phyloP scores from a whole-genome alignment of 129 eudicot species.

The Smallanthus sonchifolius region DNA sequence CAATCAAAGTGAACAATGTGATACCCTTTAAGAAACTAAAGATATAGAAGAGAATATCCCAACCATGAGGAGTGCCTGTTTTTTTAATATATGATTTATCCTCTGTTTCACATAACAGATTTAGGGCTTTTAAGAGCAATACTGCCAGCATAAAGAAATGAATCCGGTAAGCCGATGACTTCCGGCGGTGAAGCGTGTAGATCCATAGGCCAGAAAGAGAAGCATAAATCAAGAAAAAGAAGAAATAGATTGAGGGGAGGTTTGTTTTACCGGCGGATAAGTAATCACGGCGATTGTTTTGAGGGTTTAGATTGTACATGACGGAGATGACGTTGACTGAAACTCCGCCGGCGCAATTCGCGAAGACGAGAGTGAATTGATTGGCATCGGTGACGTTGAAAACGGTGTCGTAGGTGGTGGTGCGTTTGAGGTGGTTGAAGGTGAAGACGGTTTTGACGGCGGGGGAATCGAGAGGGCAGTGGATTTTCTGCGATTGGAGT shows the following conservation, averaged over 20 bases:
- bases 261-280: constrained; percentile 50
- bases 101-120: constrained; percentile 47
- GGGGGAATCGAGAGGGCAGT: constrained; percentile 40
- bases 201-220: constrained; percentile 36
- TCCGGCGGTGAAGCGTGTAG: constrained; percentile 20
- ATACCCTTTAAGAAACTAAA: constrained; percentile 54
- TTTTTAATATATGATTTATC: constrained; percentile 47
- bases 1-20: constrained; percentile 48
- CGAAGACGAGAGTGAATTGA: constrained; percentile 42
- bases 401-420: constrained; percentile 21
- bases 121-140: constrained; percentile 33
- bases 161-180: constrained; percentile 29
- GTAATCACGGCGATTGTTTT: constrained; percentile 34
- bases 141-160: constrained; percentile 54
- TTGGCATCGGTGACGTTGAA: constrained; percentile 32
- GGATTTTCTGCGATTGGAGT: constrained; percentile 29
- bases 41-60: constrained; percentile 56
- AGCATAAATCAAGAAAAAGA: constrained; percentile 33
- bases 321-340: constrained; percentile 36
- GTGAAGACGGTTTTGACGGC: constrained; percentile 34
- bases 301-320: constrained; percentile 36
- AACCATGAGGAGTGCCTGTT: constrained; percentile 49
- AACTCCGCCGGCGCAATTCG: constrained; percentile 41
- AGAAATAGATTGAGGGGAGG: constrained; percentile 40
- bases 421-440: constrained; percentile 28